These are phyloP conservation scores for Yamadazyma kitorensis DNA, from an alignment of 805 yeast species.

Conservation along the genomic window DNA sequence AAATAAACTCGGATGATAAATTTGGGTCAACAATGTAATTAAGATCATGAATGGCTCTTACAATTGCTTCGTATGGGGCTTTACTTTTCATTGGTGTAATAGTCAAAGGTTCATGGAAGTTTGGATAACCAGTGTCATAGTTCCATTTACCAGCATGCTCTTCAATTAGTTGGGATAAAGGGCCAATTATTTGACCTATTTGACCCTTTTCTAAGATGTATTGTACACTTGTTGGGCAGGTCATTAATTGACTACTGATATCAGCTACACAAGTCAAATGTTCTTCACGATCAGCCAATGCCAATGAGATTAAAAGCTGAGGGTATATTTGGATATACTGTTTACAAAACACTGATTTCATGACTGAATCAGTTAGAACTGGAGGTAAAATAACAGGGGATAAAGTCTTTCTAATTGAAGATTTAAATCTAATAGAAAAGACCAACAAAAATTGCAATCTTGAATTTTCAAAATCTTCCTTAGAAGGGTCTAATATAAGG, in stretches of 20 bases:
- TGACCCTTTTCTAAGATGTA: slow-evolving; percentile 38
- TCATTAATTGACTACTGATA: slow-evolving; percentile 38
- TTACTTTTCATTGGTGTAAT: slow-evolving; percentile 15
- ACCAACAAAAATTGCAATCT: slow-evolving; percentile 57
- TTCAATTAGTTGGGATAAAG: slow-evolving; percentile 43
- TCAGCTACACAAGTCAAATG: slow-evolving; percentile 32
- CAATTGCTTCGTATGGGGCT: slow-evolving; percentile 28
- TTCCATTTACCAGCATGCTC: slow-evolving; percentile 36
- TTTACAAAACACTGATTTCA: slow-evolving; percentile 47
- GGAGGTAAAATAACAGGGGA: slow-evolving; percentile 53
- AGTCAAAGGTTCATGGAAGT: slow-evolving; percentile 19
- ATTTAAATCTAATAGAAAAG: slow-evolving; percentile 60
- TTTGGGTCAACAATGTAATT: slow-evolving; percentile 24
- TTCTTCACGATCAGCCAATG: slow-evolving; percentile 52
- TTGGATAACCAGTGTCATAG: slow-evolving; percentile 32
- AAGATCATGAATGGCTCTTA: slow-evolving; percentile 29
- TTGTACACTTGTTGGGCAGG: slow-evolving; percentile 43
- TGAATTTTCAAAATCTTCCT: slow-evolving; percentile 26
- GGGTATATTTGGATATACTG: slow-evolving; percentile 58
- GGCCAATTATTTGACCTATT: slow-evolving; percentile 45
- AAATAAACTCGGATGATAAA: slow-evolving; percentile 15
- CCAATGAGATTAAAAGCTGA: slow-evolving; percentile 44
- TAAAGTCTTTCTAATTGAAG: slow-evolving; percentile 46
- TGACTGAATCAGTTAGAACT: slow-evolving; percentile 47
- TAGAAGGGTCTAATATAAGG: slow-evolving; percentile 13